phyloP scores from a whole-genome alignment of 441 rosid genomes.

The Adansonia grandidieri region DNA sequence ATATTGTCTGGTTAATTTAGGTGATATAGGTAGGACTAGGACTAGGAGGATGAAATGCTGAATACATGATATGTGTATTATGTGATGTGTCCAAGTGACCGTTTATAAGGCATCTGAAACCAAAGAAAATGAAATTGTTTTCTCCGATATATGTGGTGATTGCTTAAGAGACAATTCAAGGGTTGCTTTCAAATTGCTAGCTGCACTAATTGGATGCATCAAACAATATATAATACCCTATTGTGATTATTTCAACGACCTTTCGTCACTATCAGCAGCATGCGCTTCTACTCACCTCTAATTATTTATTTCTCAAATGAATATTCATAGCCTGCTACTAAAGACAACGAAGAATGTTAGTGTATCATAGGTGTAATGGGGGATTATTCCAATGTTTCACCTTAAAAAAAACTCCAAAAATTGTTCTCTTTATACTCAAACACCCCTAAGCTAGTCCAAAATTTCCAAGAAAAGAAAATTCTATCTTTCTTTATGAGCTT shows the following conservation, averaged over 20 bases:
- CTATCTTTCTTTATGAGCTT: slow-evolving; percentile 16
- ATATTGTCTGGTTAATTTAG: slow-evolving; percentile 6
- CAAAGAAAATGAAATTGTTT: neutral
- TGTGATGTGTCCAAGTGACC: neutral
- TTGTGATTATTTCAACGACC: neutral
- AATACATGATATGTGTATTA: neutral
- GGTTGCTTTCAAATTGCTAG: slow-evolving; percentile 2
- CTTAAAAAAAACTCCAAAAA: slow-evolving; percentile 28
- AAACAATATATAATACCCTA: neutral
- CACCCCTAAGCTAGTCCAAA: slow-evolving; percentile 19
- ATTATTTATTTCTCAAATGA: slow-evolving; percentile 25
- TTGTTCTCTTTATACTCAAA: slow-evolving; percentile 25
- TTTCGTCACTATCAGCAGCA: neutral
- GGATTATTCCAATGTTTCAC: slow-evolving; percentile 39
- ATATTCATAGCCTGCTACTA: slow-evolving; percentile 27
- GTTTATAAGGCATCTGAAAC: neutral
- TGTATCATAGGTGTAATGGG: slow-evolving; percentile 14
- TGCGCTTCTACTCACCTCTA: neutral
- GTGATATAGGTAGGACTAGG: neutral
- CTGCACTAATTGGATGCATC: slow-evolving; percentile 8
- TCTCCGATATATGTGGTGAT: neutral
- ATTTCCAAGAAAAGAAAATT: neutral
- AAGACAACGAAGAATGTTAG: slow-evolving; percentile 37
- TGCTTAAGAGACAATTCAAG: no score
- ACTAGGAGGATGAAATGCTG: no score